Conservation (phyloP, 2,329 filamentous ascomycete genomes). For the Phyllosticta citriasiana region DNA sequence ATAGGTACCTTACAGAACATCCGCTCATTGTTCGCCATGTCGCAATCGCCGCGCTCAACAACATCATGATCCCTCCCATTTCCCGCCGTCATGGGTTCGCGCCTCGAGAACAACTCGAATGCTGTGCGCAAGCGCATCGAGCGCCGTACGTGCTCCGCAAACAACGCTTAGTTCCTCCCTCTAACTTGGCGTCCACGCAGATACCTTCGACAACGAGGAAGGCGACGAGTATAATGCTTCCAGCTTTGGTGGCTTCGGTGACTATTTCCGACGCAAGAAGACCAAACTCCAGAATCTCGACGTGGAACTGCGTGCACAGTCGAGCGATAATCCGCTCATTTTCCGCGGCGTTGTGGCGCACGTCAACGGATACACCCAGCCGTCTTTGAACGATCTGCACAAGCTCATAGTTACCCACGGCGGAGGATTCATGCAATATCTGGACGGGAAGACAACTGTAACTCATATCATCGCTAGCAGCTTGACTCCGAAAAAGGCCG, state of each 20-base stretch:
- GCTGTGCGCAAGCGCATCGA: constrained; percentile 54
- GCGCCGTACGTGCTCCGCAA: constrained; percentile 33
- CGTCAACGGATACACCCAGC: constrained; percentile 93
- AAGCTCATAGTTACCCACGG: constrained; percentile 81
- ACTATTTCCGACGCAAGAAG: constrained; percentile 94
- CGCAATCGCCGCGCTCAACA: background rate
- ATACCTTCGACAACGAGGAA: constrained; percentile 68
- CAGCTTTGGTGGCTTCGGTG: constrained; percentile 76
- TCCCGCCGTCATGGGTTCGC: constrained; percentile 46
- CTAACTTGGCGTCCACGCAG: constrained; percentile 19
- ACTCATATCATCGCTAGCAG: constrained; percentile 92
- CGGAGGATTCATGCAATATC: constrained; percentile 88
- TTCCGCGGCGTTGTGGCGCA: constrained; percentile 88
- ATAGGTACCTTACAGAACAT: no score
- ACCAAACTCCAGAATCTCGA: constrained; percentile 95
- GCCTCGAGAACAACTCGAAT: constrained; percentile 49
- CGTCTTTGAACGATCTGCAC: constrained; percentile 81
- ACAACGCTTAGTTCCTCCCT: background rate
- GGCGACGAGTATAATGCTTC: constrained; percentile 89
- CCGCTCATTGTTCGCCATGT: background rate
- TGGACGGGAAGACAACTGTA: constrained; percentile 87
- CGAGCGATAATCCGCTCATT: constrained; percentile 64
- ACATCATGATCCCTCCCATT: background rate
- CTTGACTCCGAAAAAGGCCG: constrained; percentile 82
- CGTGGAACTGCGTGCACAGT: constrained; percentile 61